phyloP scores from a whole-genome alignment of 345 rosid genomes.

The Streptanthus diversifolius region DNA sequence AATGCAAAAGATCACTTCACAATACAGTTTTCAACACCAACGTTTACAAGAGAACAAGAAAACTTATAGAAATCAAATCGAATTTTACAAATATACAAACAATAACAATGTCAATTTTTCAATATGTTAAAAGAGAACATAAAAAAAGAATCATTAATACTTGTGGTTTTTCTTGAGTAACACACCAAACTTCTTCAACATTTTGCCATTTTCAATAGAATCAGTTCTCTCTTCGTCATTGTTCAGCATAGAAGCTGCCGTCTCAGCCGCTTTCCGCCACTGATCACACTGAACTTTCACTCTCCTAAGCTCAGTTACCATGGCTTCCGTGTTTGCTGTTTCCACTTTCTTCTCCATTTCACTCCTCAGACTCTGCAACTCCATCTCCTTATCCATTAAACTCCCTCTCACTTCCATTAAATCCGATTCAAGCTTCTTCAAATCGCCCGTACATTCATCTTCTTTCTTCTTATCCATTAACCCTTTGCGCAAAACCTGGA shows the following conservation, averaged over 20 bases:
- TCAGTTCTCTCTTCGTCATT: constrained; percentile 60
- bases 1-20: neutral
- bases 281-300: constrained; percentile 88
- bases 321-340: constrained; percentile 40
- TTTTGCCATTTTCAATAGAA: constrained; percentile 49
- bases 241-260: constrained; percentile 82
- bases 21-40: constrained; percentile 1
- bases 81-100: constrained; percentile 26
- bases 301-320: constrained; percentile 76
- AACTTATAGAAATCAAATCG: constrained; percentile 15
- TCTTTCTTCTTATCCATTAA: constrained; percentile 1
- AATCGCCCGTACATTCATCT: constrained; percentile 35
- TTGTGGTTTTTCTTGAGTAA: constrained; percentile 89
- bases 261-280: constrained; percentile 98
- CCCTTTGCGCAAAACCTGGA: constrained; percentile 46
- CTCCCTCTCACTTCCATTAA: constrained; percentile 49
- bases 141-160: constrained; percentile 19
- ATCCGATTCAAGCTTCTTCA: constrained; percentile 53
- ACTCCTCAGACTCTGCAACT: constrained; percentile 48
- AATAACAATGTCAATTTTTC: neutral
- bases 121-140: neutral
- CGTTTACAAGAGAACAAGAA: neutral
- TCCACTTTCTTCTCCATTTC: constrained; percentile 50
- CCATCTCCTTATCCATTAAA: constrained; percentile 47
- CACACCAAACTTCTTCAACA: constrained; percentile 87